These are phyloP conservation scores for Microsporum canis DNA, from an alignment of 2,329 filamentous ascomycete species.

Conservation along the genomic window DNA sequence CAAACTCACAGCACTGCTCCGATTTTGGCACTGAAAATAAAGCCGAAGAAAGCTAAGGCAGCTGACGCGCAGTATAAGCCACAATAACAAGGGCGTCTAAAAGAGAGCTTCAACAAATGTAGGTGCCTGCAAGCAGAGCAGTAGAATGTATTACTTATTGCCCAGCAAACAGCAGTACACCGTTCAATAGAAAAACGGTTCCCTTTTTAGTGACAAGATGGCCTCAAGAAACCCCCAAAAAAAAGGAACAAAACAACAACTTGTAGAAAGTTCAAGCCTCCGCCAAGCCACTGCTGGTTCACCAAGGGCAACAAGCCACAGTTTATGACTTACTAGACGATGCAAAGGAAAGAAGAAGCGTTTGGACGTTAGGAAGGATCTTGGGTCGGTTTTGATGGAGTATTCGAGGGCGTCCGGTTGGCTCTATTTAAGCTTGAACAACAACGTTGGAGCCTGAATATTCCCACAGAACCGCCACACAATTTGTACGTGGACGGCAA, in stretches of 20 bases:
- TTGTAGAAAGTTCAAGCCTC: not conserved
- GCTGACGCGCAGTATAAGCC: not conserved
- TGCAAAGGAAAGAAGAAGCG: no score
- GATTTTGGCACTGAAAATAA: not conserved
- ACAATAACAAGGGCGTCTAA: not conserved
- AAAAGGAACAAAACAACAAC: not conserved
- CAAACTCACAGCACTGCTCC: not conserved
- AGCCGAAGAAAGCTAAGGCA: not conserved
- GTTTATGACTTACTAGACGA: not conserved
- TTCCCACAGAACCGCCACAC: not conserved
- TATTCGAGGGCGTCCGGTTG: no score
- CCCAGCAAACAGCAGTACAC: not conserved
- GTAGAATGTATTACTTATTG: not conserved
- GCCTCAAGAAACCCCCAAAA: not conserved
- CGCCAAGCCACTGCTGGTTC: slow-evolving; percentile 1
- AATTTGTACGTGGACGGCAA: not conserved
- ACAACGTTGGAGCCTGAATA: not conserved
- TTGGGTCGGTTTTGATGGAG: not conserved
- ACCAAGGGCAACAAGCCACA: not conserved
- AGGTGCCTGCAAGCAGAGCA: not conserved
- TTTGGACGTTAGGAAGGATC: not conserved
- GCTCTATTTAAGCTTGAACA: not conserved
- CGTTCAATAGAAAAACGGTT: not conserved
- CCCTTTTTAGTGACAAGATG: not conserved
- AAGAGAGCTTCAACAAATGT: not conserved